phyloP scores from a whole-genome alignment of 2,329 filamentous ascomycete genomes.

The Septoria linicola region DNA sequence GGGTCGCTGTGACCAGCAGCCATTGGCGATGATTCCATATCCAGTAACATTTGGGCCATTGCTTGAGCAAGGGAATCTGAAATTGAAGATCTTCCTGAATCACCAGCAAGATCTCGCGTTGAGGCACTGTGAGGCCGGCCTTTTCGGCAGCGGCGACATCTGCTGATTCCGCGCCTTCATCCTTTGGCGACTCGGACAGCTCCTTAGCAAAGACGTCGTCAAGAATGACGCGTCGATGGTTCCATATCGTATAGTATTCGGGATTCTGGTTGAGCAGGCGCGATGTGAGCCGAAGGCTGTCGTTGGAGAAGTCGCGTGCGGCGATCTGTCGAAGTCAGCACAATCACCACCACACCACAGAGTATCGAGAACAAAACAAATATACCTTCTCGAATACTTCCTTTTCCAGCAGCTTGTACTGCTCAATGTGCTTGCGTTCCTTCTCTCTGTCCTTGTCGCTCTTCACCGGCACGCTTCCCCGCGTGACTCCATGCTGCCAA shows the following conservation, averaged over 20 bases:
- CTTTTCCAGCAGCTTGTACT: constrained; percentile 71
- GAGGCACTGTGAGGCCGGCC: constrained; percentile 32
- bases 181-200: constrained; percentile 38
- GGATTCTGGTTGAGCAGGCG: constrained; percentile 74
- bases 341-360: constrained; percentile 24
- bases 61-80: constrained; percentile 76
- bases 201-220: constrained; percentile 58
- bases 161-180: constrained; percentile 21
- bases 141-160: constrained; percentile 31
- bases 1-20: constrained; percentile 71
- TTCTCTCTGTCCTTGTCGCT: constrained; percentile 69
- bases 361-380: too few relatives aligned
- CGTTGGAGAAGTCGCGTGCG: constrained; percentile 51
- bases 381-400: constrained; percentile 66
- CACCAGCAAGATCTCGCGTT: constrained; percentile 49
- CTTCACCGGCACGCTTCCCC: constrained; percentile 55
- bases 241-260: constrained; percentile 91
- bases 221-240: constrained; percentile 73
- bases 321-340: constrained; percentile 41
- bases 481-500: constrained; percentile 79
- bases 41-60: constrained; percentile 98
- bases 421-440: constrained; percentile 72
- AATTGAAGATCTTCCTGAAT: constrained; percentile 76
- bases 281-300: constrained; percentile 67
- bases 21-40: constrained; percentile 96